phyloP scores from a whole-genome alignment of 208 protist genomes.

The Acanthamoeba polyphaga region DNA sequence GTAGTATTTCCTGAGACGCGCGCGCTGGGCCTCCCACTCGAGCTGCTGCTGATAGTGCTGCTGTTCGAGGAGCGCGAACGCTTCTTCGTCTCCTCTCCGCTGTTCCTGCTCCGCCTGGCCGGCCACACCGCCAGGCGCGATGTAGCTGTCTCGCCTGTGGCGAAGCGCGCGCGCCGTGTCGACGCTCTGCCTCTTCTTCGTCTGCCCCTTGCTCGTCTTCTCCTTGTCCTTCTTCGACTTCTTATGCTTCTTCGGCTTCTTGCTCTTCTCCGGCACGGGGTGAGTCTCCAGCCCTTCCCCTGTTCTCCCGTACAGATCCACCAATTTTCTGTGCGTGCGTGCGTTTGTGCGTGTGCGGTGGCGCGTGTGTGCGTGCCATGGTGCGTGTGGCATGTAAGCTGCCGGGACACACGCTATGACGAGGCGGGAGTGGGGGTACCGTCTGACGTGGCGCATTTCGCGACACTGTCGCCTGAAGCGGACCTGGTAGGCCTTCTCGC shows the following conservation, averaged over 20 bases:
- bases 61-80: not conserved
- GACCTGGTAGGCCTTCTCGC: slow-evolving; percentile 23
- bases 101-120: too few relatives aligned
- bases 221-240: not conserved
- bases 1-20: not conserved
- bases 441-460: slow-evolving; percentile 3
- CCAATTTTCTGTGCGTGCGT: not conserved
- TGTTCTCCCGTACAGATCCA: not conserved
- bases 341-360: not conserved
- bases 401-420: not conserved
- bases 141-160: too few relatives aligned
- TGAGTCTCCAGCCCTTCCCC: slow-evolving; percentile 11
- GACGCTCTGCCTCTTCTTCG: not conserved
- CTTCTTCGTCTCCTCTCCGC: too few relatives aligned
- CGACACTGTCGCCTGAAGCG: not conserved
- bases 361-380: too few relatives aligned
- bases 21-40: slow-evolving; percentile 6
- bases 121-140: too few relatives aligned
- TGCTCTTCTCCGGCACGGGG: not conserved
- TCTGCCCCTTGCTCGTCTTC: not conserved
- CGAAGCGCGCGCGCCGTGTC: not conserved
- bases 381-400: not conserved
- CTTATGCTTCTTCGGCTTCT: not conserved
- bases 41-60: not conserved
- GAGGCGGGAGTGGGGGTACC: not conserved